Evolutionary conservation across 352 stramenopile genomes (phyloP), one percentile per base, ranked within the genome.

Genomic region (Phytophthora boehmeriae): DNA sequence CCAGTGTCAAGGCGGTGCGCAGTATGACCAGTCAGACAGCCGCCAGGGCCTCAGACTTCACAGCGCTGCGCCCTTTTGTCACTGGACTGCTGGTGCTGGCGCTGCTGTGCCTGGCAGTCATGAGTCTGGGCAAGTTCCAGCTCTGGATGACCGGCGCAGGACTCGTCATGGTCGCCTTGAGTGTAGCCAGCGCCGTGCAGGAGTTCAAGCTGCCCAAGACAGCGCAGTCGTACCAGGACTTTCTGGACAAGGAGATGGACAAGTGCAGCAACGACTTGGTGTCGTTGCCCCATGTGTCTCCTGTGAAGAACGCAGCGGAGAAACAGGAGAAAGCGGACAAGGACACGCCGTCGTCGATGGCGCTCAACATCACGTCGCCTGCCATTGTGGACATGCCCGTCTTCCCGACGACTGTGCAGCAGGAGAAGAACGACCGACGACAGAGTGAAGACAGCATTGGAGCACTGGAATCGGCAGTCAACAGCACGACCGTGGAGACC

Each of bases 71-170:
- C 10, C 65, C 69, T 6, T 43, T 73, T 14, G 63, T 55, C 17
- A 4, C 76, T 25, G 70, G 41, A 5, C 36, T 76, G 25, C 56
- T 85, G 16, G 19, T 89, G 42, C 45, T 84, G 19, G 56, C 75
- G 17, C 61, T 88, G 35, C 45, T 88, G 20, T 70, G 61, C 43
- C 42, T 89, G n/a, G 82, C 68, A 10, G 30, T 84, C 44, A 73
- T 67, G 57, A 78, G 73, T 45, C 56, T 88, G 30, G 76, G 74
- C 63, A 60, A 57, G 14, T 80, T 86, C 52, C 77, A 88, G 64
- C 69, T 89, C 30, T 91, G 78, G 79, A 87, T 91, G 82, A 89
- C 74, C 2, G 63, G 63, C 27, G 79, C 74, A 5, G 82, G 82
- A 13, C 68, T 91, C 16, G 46, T 81, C 32, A 87, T 91, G 77